Percentiles rank a stretch among this genome's conserved stretches.
These are phyloP conservation scores for Dalechampia spathulata DNA, from an alignment of 441 rosid genomes.

Conservation along the genomic window DNA sequence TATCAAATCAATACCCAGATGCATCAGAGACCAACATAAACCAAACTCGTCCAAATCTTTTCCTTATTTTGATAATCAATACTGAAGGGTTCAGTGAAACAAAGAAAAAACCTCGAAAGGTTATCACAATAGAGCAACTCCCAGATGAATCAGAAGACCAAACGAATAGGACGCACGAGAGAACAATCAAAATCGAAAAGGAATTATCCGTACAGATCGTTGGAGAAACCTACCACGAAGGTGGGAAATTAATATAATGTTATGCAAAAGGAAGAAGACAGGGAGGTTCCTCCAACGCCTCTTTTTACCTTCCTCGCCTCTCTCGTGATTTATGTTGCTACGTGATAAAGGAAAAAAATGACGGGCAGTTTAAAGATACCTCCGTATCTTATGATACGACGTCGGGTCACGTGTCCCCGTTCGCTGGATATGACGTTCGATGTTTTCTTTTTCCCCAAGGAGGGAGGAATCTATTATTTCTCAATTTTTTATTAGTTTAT, in stretches of 20 bases:
- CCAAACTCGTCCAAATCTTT: neutral
- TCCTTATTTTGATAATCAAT: neutral
- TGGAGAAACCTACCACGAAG: slow-evolving; percentile 15
- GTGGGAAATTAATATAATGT: slow-evolving; percentile 13
- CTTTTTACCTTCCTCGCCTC: neutral
- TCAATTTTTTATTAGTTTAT: no score
- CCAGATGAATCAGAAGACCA: neutral
- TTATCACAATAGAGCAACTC: neutral
- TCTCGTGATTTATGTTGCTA: neutral
- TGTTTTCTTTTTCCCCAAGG: no score
- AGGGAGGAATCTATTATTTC: no score
- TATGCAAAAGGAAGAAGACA: neutral
- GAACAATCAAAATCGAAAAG: neutral
- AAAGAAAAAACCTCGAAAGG: neutral
- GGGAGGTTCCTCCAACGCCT: neutral
- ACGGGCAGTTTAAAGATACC: no score
- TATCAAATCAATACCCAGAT: neutral
- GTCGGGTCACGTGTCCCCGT: no score
- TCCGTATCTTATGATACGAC: no score
- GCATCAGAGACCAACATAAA: neutral
- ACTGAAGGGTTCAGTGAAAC: neutral
- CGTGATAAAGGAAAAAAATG: no score
- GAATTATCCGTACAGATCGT: neutral
- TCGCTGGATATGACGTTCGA: no score
- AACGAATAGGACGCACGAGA: neutral